A percentile compares a stretch with the other conserved stretches of the same genome.
Evolutionary conservation across 345 rosid species (phyloP).

Genomic region (Nasturtium officinale): DNA sequence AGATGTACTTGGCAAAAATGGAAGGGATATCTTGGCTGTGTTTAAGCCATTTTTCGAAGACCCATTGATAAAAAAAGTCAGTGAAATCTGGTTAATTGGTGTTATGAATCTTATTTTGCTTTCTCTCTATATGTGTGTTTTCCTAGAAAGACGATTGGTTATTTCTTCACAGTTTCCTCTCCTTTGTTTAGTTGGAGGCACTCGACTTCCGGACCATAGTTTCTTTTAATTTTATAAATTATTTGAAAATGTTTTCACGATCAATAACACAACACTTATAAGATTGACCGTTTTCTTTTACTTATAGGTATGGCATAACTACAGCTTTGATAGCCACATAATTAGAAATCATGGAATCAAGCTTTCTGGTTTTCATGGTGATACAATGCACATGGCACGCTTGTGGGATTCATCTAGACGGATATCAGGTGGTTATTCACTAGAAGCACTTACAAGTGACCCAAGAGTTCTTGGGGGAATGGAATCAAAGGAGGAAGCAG

Average conservation of each 20-base stretch:
- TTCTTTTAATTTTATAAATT: constrained; percentile 5
- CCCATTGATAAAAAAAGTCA: constrained; percentile 70
- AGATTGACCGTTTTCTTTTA: constrained; percentile 18
- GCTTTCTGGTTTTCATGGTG: constrained; percentile 92
- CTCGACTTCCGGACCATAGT: constrained; percentile 9
- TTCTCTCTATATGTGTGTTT: constrained; percentile 16
- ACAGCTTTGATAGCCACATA: constrained; percentile 91
- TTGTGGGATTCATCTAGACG: constrained; percentile 91
- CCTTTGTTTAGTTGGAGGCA: not conserved
- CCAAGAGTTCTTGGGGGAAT: constrained; percentile 56
- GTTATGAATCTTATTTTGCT: not conserved
- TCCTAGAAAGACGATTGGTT: not conserved
- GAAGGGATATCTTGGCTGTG: constrained; percentile 59
- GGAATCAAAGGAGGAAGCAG: constrained; percentile 48
- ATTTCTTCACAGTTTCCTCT: constrained; percentile 15
- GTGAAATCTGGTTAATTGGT: constrained; percentile 10
- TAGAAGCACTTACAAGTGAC: constrained; percentile 92
- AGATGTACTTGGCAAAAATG: constrained; percentile 88
- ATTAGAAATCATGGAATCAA: constrained; percentile 74
- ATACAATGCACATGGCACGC: constrained; percentile 99
- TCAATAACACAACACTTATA: not conserved
- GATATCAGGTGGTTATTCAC: constrained; percentile 82
- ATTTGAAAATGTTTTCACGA: not conserved
- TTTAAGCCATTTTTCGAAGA: constrained; percentile 80
- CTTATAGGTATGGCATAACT: constrained; percentile 97